Evolutionary conservation across 2,329 filamentous ascomycete genomes (phyloP).

Genomic region (Coniochaeta hoffmannii): DNA sequence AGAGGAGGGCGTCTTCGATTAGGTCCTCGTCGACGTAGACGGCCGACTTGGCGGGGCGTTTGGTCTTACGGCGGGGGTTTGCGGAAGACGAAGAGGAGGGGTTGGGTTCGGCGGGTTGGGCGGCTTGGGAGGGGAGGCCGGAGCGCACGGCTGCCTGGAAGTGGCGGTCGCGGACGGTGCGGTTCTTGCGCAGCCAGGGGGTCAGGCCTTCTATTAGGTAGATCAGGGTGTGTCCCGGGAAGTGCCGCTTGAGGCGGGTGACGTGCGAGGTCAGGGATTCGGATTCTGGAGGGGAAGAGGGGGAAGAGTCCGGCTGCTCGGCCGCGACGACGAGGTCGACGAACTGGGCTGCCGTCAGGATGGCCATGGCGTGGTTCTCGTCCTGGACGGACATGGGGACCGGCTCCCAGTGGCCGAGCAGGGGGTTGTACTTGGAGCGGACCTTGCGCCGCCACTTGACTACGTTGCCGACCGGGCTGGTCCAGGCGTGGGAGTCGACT

Average conservation of each 20-base stretch:
- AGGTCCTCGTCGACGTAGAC: conserved; percentile 58
- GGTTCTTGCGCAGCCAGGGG: conserved; percentile 61
- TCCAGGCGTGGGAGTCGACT: conserved; percentile 37
- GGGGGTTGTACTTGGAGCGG: conserved; percentile 52
- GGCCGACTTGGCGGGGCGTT: conserved; percentile 19
- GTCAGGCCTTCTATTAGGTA: conserved; percentile 67
- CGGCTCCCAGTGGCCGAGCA: conserved; percentile 58
- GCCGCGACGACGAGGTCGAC: conserved; percentile 44
- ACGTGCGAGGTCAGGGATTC: conserved; percentile 53
- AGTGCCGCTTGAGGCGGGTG: conserved; percentile 42
- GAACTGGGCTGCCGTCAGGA: conserved; percentile 58
- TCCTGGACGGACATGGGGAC: conserved; percentile 39
- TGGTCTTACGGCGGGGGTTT: conserved; percentile 22
- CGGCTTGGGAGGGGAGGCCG: conserved; percentile 19
- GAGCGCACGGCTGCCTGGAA: conserved; percentile 58
- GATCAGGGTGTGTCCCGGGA: conserved; percentile 47
- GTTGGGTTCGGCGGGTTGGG: conserved; percentile 13
- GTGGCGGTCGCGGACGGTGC: conserved; percentile 57
- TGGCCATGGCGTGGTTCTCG: conserved; percentile 55
- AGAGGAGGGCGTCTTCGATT: conserved; percentile 64
- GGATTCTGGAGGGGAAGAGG: too few species aligned
- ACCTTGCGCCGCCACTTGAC: conserved; percentile 65
- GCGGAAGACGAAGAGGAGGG: conserved; percentile 9
- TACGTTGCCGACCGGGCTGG: conserved; percentile 41
- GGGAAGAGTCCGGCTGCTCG: conserved; percentile 20